phyloP scores from a whole-genome alignment of 2,329 filamentous ascomycete genomes.

The Ceratocystis albifundus region DNA sequence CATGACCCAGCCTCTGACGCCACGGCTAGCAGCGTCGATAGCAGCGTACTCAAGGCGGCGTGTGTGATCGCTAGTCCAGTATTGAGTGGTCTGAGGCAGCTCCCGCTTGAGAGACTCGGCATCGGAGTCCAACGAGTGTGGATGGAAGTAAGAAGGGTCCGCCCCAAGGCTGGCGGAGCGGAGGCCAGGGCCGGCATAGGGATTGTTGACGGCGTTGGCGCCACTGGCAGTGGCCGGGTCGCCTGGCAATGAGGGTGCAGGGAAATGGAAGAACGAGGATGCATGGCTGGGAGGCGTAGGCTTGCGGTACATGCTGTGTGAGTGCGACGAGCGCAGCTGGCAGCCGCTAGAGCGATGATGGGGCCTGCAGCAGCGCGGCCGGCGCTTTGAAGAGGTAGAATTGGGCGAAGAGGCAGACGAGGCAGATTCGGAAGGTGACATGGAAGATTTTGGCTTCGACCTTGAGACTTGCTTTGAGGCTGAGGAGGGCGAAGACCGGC shows the following conservation, averaged over 20 bases:
- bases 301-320: slow-evolving; percentile 20
- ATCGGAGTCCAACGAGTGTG: slow-evolving; percentile 24
- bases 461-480: background rate
- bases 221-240: background rate
- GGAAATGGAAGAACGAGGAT: slow-evolving; percentile 41
- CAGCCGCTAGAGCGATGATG: slow-evolving; percentile 26
- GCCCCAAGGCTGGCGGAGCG: background rate
- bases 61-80: slow-evolving; percentile 55
- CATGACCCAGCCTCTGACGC: slow-evolving; percentile 49
- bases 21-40: slow-evolving; percentile 50
- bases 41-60: slow-evolving; percentile 54
- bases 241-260: slow-evolving; percentile 26
- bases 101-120: slow-evolving; percentile 30
- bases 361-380: slow-evolving; percentile 22
- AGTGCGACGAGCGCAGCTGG: slow-evolving; percentile 21
- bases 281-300: slow-evolving; percentile 28
- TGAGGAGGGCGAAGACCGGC: background rate
- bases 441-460: background rate
- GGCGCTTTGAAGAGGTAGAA: slow-evolving; percentile 28
- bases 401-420: slow-evolving; percentile 32
- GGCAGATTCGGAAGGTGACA: slow-evolving; percentile 28
- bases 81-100: slow-evolving; percentile 50
- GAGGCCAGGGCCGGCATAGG: background rate
- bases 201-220: background rate
- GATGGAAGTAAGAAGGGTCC: slow-evolving; percentile 11